A percentile compares a stretch with the other conserved stretches of the same genome.
phyloP scores from a whole-genome alignment of 2,329 filamentous ascomycete genomes.

The Pseudogymnoascus sp. region DNA sequence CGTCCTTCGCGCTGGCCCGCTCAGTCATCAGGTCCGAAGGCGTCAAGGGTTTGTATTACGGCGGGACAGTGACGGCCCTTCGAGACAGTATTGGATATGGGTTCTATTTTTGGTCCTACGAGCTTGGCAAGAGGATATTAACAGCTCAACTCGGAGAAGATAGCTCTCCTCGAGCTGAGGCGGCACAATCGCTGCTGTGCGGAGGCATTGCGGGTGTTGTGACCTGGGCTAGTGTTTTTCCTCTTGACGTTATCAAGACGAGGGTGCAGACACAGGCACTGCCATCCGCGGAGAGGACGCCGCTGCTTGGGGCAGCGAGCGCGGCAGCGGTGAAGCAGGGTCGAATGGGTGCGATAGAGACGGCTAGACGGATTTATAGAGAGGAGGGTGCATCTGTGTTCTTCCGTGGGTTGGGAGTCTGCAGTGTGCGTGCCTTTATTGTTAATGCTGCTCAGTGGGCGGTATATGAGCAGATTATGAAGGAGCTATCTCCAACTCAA shows the following conservation, averaged over 20 bases:
- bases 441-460: slow-evolving; percentile 94
- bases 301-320: slow-evolving; percentile 27
- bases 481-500: slow-evolving; percentile 32
- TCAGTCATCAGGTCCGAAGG: slow-evolving; percentile 52
- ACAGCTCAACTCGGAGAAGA: slow-evolving; percentile 20
- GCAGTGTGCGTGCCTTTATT: slow-evolving; percentile 77
- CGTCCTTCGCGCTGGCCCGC: slow-evolving; percentile 36
- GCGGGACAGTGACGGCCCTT: slow-evolving; percentile 71
- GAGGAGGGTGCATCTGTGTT: slow-evolving; percentile 56
- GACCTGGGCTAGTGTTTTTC: slow-evolving; percentile 87
- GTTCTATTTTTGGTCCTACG: slow-evolving; percentile 95
- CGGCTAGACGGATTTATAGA: slow-evolving; percentile 59
- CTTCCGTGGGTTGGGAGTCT: slow-evolving; percentile 69
- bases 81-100: slow-evolving; percentile 90
- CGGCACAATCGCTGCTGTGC: slow-evolving; percentile 65
- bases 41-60: slow-evolving; percentile 67
- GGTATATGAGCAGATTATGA: slow-evolving; percentile 84
- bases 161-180: slow-evolving; percentile 36
- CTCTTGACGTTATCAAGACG: slow-evolving; percentile 87
- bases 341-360: slow-evolving; percentile 48
- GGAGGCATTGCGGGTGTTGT: slow-evolving; percentile 81
- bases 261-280: slow-evolving; percentile 68
- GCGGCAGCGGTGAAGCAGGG: slow-evolving; percentile 18
- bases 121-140: slow-evolving; percentile 59
- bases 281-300: slow-evolving; percentile 21